These are phyloP conservation scores for Fusarium euwallaceae DNA, from an alignment of 2,329 filamentous ascomycete genomes.

Conservation along the genomic window DNA sequence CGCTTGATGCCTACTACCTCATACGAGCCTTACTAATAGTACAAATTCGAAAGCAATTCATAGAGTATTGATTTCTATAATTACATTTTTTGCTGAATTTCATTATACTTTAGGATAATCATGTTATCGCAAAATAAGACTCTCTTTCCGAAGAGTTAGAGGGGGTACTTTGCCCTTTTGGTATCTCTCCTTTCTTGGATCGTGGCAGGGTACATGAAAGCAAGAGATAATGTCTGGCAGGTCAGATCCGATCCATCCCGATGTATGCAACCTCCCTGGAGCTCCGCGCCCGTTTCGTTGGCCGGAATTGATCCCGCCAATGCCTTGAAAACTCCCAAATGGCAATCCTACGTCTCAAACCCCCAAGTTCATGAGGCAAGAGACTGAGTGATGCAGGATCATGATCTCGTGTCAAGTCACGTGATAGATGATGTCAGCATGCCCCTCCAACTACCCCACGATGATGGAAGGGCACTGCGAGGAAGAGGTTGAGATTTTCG, in stretches of 20 bases:
- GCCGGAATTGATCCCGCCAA: background rate
- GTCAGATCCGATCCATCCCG: background rate
- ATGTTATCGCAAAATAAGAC: no score
- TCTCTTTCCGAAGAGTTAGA: no score
- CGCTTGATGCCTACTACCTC: no score
- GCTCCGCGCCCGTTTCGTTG: background rate
- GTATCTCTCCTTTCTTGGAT: no score
- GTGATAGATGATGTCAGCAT: conserved; percentile 39
- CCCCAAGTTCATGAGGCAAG: background rate
- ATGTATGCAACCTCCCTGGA: background rate
- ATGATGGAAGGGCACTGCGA: conserved; percentile 16
- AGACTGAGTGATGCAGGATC: background rate
- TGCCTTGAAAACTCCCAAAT: background rate
- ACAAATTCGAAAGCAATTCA: no score
- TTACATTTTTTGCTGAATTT: no score
- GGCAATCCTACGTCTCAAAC: background rate
- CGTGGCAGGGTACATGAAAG: background rate
- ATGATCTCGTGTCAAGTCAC: conserved; percentile 13
- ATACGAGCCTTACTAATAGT: no score
- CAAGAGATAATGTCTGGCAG: background rate
- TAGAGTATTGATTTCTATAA: no score
- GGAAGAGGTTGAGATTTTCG: conserved; percentile 32
- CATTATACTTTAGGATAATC: no score
- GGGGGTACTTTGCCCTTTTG: no score
- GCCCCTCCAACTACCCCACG: conserved; percentile 37